A percentile compares a stretch with the other conserved stretches of the same genome.
These are phyloP conservation scores for Trifolium repens DNA, from an alignment of 306 rosid species.

Conservation along the genomic window DNA sequence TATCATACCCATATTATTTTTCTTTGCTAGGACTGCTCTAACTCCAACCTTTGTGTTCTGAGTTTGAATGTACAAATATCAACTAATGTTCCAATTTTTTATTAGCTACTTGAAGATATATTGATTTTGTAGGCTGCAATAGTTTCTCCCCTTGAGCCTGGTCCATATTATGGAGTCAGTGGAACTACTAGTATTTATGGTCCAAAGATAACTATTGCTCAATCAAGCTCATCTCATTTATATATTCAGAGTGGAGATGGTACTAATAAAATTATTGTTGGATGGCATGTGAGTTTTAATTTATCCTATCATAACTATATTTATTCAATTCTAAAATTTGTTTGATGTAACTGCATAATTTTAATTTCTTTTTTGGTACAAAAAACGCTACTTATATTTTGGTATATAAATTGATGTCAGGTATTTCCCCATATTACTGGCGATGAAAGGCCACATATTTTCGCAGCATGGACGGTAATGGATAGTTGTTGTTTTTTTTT, in stretches of 20 bases:
- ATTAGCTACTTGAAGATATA: not conserved
- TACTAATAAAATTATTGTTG: not conserved
- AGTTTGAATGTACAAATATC: not conserved
- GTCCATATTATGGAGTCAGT: not conserved
- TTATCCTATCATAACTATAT: not conserved
- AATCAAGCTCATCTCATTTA: not conserved
- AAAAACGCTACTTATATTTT: not conserved
- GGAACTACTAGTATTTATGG: not conserved
- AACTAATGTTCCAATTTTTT: not conserved
- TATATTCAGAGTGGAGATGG: not conserved
- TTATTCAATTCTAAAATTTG: too few species aligned
- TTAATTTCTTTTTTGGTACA: not conserved
- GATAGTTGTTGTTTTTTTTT: not conserved
- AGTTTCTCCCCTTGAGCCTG: not conserved
- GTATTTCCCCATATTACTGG: not conserved
- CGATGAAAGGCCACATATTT: not conserved
- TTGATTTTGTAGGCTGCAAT: not conserved
- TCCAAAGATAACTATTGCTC: not conserved
- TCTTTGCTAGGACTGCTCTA: too few species aligned
- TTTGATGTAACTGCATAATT: too few species aligned
- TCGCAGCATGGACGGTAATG: not conserved
- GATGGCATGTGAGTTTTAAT: slow-evolving; percentile 9
- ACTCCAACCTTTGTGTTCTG: not conserved
- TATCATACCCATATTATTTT: too few species aligned
- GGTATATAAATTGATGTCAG: not conserved